phyloP scores from a whole-genome alignment of 768 basidiomycete genomes.

The Rhizopogon sp. region DNA sequence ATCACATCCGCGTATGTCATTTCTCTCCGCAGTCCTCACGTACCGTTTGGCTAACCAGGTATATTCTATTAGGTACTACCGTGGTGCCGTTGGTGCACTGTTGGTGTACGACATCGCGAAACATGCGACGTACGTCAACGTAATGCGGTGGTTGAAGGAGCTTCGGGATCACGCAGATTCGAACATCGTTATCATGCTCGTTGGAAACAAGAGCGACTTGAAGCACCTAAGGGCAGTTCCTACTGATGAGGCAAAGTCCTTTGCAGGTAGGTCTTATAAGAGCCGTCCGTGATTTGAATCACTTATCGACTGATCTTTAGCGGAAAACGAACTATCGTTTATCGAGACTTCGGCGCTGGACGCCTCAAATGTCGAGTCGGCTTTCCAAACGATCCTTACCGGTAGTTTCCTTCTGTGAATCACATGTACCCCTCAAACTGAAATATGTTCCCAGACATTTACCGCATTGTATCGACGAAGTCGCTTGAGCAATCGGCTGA shows the following conservation, averaged over 20 bases:
- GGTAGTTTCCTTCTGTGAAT: constrained; percentile 38
- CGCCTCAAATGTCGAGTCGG: constrained; percentile 95
- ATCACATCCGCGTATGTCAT: constrained; percentile 89
- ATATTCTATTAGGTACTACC: constrained; percentile 71
- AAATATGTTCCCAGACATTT: constrained; percentile 67
- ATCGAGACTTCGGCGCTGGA: constrained; percentile 99
- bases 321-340: constrained; percentile 89
- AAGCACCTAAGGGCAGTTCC: constrained; percentile 95
- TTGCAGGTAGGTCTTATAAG: constrained; percentile 59
- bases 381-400: constrained; percentile 94
- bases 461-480: constrained; percentile 95
- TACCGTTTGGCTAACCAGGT: constrained; percentile 1
- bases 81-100: constrained; percentile 90
- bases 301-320: constrained; percentile 31
- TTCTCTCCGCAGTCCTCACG: not conserved
- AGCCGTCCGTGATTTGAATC: not conserved
- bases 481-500: constrained; percentile 81
- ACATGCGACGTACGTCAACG: constrained; percentile 90
- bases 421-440: not conserved
- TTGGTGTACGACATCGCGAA: constrained; percentile 94
- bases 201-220: constrained; percentile 99
- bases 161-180: constrained; percentile 91
- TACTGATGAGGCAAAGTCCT: constrained; percentile 94
- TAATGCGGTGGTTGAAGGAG: constrained; percentile 96
- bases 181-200: constrained; percentile 93